Conservation (phyloP, 768 basidiomycete genomes). For the Boletus fagicola region DNA sequence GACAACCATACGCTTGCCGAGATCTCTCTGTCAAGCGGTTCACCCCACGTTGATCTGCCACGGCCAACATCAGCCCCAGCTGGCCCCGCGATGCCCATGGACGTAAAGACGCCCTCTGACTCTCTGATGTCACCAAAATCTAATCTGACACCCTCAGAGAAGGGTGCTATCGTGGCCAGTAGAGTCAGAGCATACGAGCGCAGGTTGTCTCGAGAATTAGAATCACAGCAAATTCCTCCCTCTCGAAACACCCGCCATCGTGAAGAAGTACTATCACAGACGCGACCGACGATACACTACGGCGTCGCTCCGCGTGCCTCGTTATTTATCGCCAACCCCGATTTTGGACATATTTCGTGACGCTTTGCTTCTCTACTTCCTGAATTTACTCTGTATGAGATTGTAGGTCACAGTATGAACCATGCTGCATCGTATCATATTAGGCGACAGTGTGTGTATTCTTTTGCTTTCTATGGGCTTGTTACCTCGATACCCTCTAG, state of each 20-base stretch:
- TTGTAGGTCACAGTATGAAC: constrained; percentile 1
- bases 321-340: constrained; percentile 73
- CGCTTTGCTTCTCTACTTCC: neutral
- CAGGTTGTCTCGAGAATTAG: constrained; percentile 53
- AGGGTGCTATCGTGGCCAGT: constrained; percentile 40
- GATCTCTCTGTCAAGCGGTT: constrained; percentile 7
- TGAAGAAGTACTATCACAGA: constrained; percentile 43
- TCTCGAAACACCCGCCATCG: constrained; percentile 41
- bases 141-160: neutral
- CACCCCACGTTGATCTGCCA: constrained; percentile 18
- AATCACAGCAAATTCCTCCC: constrained; percentile 34
- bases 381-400: constrained; percentile 2
- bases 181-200: constrained; percentile 60
- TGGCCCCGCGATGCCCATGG: neutral
- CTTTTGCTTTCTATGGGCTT: constrained; percentile 1
- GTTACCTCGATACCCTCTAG: constrained; percentile 10
- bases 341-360: constrained; percentile 19
- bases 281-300: constrained; percentile 49
- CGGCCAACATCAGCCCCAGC: constrained; percentile 12
- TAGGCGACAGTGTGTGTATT: constrained; percentile 7
- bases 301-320: constrained; percentile 62
- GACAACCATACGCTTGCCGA: constrained; percentile 10
- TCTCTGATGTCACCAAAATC: neutral
- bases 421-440: constrained; percentile 7
- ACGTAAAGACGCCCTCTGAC: constrained; percentile 6